Conservation (phyloP, 1,139 yeast genomes). For the Scheffersomyces segobiensis region DNA sequence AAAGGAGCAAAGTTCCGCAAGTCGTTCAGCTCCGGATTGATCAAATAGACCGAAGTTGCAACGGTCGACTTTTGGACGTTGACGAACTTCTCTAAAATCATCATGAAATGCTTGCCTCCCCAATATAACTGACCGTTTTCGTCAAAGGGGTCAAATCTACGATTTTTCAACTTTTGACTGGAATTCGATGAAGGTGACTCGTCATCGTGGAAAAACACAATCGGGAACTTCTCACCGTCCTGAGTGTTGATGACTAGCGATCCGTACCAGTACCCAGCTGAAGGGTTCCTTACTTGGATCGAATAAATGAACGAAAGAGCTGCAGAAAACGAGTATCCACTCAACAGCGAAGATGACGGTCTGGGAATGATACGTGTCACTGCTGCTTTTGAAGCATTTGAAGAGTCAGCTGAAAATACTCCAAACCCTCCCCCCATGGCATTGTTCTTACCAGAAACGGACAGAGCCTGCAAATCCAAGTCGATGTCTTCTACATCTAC, state of each 20-base stretch:
- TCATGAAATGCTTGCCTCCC: conserved; percentile 86
- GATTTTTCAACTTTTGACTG: conserved; percentile 58
- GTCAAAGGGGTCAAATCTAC: conserved; percentile 74
- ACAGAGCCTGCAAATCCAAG: conserved; percentile 19
- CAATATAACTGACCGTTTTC: conserved; percentile 67
- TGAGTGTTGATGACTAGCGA: conserved; percentile 72
- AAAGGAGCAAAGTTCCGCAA: conserved; percentile 74
- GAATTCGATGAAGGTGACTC: conserved; percentile 73
- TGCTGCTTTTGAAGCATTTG: conserved; percentile 16
- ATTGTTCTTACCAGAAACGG: conserved; percentile 12
- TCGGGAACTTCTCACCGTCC: conserved; percentile 72
- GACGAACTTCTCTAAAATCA: conserved; percentile 52
- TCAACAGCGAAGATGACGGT: conserved; percentile 53
- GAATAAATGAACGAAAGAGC: conserved; percentile 67
- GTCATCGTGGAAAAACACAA: conserved; percentile 88
- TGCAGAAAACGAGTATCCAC: conserved; percentile 66
- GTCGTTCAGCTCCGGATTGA: conserved; percentile 82
- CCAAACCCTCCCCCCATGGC: background rate
- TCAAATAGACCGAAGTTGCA: conserved; percentile 70
- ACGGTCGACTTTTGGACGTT: conserved; percentile 67
- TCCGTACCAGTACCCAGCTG: conserved; percentile 91
- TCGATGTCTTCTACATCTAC: conserved; percentile 49
- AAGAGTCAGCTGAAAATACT: background rate
- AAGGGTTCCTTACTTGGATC: conserved; percentile 79
- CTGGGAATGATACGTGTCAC: conserved; percentile 39